Conservation (phyloP, 805 yeast genomes). For the Saturnispora kantuleensis region DNA sequence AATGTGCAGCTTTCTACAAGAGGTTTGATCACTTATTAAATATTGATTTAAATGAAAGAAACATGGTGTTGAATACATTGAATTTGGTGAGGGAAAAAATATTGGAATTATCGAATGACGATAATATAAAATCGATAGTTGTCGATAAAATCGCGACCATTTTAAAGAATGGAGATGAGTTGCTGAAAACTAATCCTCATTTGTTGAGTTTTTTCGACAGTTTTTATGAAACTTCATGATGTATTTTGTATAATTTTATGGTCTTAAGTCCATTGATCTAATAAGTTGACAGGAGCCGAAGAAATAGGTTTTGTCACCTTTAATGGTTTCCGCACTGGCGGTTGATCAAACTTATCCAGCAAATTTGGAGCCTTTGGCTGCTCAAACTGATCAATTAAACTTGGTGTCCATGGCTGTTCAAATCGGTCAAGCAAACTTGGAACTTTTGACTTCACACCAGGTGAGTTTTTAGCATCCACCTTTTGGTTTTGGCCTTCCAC, state of each 20-base stretch:
- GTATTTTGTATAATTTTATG: background rate
- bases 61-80: conserved; percentile 8
- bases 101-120: conserved; percentile 1
- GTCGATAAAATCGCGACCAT: conserved; percentile 12
- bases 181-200: conserved; percentile 15
- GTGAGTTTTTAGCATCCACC: no score
- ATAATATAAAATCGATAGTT: conserved; percentile 9
- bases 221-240: conserved; percentile 12
- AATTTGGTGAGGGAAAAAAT: conserved; percentile 5
- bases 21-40: conserved; percentile 14
- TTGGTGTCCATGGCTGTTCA: no score
- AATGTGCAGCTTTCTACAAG: conserved; percentile 18
- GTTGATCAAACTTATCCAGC: conserved; percentile 2
- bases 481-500: no score
- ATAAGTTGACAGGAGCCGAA: conserved; percentile 2
- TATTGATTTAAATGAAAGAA: conserved; percentile 6
- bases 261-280: conserved; percentile 6
- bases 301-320: background rate
- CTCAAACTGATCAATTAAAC: background rate
- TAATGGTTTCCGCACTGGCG: background rate
- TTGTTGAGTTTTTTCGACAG: conserved; percentile 18
- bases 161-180: conserved; percentile 15
- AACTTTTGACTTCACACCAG: no score
- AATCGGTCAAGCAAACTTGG: no score
- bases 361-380: background rate